A percentile compares a stretch with the other conserved stretches of the same genome.
phyloP scores from a whole-genome alignment of 2,329 filamentous ascomycete species.

The Colletotrichum shisoi region DNA sequence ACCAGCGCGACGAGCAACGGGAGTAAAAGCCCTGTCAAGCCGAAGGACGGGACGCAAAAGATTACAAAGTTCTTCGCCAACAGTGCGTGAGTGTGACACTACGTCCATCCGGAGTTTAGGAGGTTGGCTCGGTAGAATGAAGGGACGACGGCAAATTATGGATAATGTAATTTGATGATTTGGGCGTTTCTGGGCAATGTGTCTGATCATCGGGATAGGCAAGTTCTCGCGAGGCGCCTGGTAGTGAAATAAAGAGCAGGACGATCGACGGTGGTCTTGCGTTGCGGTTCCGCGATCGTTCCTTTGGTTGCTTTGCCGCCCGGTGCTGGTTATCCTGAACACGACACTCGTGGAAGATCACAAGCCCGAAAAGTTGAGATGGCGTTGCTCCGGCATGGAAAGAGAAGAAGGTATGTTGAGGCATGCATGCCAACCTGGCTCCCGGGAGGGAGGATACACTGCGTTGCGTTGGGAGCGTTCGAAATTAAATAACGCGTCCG shows the following conservation, averaged over 20 bases:
- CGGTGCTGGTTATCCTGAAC: not conserved
- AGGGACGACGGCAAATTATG: not conserved
- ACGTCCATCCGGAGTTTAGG: not conserved
- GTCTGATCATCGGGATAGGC: not conserved
- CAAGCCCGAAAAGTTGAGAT: not conserved
- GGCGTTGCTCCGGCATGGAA: not conserved
- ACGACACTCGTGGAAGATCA: not conserved
- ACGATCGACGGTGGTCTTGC: not conserved
- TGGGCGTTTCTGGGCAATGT: not conserved
- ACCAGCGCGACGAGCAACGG: conserved; percentile 56
- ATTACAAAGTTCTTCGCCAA: conserved; percentile 59
- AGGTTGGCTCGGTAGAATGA: not conserved
- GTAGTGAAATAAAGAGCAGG: not conserved
- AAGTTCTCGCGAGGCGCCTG: not conserved
- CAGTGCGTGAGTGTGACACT: conserved; percentile 48
- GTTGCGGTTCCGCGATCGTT: not conserved
- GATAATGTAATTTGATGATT: not conserved
- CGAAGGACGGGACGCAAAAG: conserved; percentile 53
- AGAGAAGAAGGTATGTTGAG: not conserved
- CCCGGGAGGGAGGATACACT: not conserved
- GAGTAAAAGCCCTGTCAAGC: conserved; percentile 48
- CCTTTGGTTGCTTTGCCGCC: not conserved
- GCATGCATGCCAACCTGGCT: no score
- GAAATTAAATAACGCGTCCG: no score
- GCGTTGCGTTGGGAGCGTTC: no score